These are phyloP conservation scores for Eucalyptus tenuipes DNA, from an alignment of 345 rosid species.

Conservation along the genomic window DNA sequence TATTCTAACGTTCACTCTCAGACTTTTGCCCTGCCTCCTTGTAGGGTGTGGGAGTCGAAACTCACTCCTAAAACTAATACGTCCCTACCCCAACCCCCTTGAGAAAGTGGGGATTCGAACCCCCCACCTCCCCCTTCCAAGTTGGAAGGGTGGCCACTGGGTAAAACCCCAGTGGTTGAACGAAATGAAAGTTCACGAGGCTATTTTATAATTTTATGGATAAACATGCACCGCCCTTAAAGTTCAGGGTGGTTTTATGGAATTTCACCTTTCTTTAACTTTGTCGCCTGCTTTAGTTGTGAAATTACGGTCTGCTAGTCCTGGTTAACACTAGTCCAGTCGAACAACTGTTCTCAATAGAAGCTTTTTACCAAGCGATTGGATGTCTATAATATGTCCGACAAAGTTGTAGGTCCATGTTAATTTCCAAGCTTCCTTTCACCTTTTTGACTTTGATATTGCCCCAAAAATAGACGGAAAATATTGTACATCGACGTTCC, in stretches of 20 bases:
- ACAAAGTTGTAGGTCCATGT: background rate
- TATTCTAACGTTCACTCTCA: no score
- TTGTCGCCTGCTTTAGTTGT: background rate
- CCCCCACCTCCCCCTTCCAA: no score
- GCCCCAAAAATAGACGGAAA: background rate
- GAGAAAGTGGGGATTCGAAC: no score
- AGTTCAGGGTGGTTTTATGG: background rate
- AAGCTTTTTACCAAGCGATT: background rate
- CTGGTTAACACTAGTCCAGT: background rate
- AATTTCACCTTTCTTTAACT: background rate
- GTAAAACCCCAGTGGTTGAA: no score
- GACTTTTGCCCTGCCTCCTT: no score
- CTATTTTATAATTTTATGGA: background rate
- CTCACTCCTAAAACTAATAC: no score
- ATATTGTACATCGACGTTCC: background rate
- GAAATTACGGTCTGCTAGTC: background rate
- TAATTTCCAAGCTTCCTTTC: background rate
- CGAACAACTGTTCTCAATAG: background rate
- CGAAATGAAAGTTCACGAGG: background rate
- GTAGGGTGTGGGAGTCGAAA: no score
- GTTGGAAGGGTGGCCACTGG: no score
- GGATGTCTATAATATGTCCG: background rate
- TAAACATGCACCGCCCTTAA: background rate
- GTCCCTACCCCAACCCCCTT: no score
- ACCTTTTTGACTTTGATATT: background rate